Evolutionary conservation across 2,329 filamentous ascomycete species (phyloP).

Genomic region (Curvularia hawaiiensis): DNA sequence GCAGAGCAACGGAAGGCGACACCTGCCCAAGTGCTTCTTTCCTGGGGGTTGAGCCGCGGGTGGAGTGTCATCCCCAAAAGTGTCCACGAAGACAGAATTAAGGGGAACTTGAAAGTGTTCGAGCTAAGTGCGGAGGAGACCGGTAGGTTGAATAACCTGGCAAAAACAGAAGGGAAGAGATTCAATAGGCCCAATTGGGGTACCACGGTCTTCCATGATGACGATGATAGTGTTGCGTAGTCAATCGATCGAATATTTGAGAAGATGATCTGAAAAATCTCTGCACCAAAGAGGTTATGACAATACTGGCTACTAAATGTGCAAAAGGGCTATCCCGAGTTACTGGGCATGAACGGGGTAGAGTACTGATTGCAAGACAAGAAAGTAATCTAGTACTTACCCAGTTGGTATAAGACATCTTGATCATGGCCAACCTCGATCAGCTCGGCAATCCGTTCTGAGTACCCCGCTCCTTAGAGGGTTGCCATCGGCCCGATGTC

Average conservation of each 20-base stretch:
- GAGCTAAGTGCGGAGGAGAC: constrained; percentile 17
- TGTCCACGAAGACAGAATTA: constrained; percentile 35
- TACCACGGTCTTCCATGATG: not conserved
- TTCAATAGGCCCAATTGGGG: not conserved
- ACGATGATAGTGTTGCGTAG: not conserved
- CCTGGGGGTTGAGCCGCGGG: constrained; percentile 77
- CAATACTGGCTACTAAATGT: not conserved
- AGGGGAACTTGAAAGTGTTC: constrained; percentile 32
- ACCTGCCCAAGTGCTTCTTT: constrained; percentile 78
- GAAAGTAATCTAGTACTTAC: not conserved
- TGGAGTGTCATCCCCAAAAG: constrained; percentile 41
- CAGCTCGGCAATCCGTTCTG: not conserved
- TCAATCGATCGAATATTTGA: not conserved
- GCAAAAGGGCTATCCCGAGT: no score
- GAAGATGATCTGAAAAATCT: not conserved
- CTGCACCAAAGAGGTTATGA: not conserved
- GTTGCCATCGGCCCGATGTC: not conserved
- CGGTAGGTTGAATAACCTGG: constrained; percentile 58
- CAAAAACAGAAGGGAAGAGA: constrained; percentile 38
- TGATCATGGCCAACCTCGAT: not conserved
- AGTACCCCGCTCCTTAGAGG: not conserved
- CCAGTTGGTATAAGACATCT: not conserved
- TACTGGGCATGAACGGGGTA: no score
- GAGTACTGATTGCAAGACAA: no score
- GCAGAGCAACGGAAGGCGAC: constrained; percentile 68